phyloP scores from a whole-genome alignment of 1,284 basidiomycete species.

The Vanrija humicola region DNA sequence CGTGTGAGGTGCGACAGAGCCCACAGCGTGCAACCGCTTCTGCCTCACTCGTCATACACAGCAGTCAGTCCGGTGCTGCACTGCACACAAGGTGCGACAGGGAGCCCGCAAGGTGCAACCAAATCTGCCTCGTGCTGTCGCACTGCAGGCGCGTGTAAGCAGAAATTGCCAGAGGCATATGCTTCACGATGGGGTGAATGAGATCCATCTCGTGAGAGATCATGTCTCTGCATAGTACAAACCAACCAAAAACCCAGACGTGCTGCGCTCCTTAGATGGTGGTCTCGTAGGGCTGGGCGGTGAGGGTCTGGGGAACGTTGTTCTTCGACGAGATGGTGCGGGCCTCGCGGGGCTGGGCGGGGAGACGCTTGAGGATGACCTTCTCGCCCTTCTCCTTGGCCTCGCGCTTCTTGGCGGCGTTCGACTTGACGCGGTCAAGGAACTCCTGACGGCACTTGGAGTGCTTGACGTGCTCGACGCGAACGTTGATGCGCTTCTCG shows the following conservation, averaged over 20 bases:
- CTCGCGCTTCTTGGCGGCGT: constrained; percentile 77
- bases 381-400: constrained; percentile 90
- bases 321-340: constrained; percentile 68
- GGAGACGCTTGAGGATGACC: constrained; percentile 80
- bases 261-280: constrained; percentile 41
- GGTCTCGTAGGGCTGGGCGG: constrained; percentile 68
- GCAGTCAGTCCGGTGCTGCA: no score
- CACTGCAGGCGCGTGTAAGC: no score
- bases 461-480: constrained; percentile 96
- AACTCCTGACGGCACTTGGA: constrained; percentile 99
- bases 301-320: constrained; percentile 90
- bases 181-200: constrained; percentile 7
- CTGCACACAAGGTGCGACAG: no score
- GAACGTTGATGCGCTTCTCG: constrained; percentile 99
- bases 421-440: constrained; percentile 90
- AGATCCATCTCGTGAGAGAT: constrained; percentile 31
- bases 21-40: no score
- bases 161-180: no score
- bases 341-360: constrained; percentile 75
- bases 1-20: no score
- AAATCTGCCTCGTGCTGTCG: no score
- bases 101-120: no score
- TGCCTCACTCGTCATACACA: no score
- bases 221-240: constrained; percentile 39
- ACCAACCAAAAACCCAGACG: constrained; percentile 14